Evolutionary conservation across 768 basidiomycete species (phyloP).

Genomic region (Mycena polygramma): DNA sequence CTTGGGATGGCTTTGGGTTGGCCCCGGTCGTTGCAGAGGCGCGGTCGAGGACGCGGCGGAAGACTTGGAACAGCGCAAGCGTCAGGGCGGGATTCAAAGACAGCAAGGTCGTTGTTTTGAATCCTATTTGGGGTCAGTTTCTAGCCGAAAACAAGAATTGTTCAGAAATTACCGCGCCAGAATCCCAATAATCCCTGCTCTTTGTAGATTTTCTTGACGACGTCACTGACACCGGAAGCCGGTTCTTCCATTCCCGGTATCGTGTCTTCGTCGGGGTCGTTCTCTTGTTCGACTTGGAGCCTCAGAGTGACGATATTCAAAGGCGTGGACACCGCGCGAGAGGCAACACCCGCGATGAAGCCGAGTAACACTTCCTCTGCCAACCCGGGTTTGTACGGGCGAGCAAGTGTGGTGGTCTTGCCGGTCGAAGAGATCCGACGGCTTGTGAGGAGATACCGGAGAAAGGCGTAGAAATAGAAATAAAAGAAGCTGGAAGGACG

Average conservation of each 20-base stretch:
- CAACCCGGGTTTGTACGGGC: slow-evolving; percentile 51
- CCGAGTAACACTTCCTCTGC: slow-evolving; percentile 67
- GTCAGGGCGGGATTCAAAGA: slow-evolving; percentile 72
- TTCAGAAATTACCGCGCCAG: slow-evolving; percentile 61
- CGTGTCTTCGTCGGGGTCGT: slow-evolving; percentile 47
- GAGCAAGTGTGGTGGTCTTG: slow-evolving; percentile 4
- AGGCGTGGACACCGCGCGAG: slow-evolving; percentile 67
- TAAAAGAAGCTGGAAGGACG: slow-evolving; percentile 64
- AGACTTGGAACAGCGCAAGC: slow-evolving; percentile 65
- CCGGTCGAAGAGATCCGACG: slow-evolving; percentile 40
- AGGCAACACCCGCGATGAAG: slow-evolving; percentile 68
- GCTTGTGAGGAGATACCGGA: slow-evolving; percentile 56
- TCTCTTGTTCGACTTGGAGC: slow-evolving; percentile 59
- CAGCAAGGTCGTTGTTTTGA: slow-evolving; percentile 61
- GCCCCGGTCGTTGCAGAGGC: slow-evolving; percentile 36
- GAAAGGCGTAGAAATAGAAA: slow-evolving; percentile 69
- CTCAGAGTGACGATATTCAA: slow-evolving; percentile 68
- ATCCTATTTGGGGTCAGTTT: slow-evolving; percentile 52
- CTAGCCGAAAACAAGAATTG: neutral
- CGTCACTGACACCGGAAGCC: slow-evolving; percentile 43
- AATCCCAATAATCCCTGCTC: slow-evolving; percentile 67
- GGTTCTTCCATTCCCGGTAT: slow-evolving; percentile 33
- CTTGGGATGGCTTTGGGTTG: slow-evolving; percentile 57
- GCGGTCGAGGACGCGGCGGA: slow-evolving; percentile 55
- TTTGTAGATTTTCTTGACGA: slow-evolving; percentile 58